Conservation (phyloP, 2,329 filamentous ascomycete genomes). For the Beauveria asiatica region DNA sequence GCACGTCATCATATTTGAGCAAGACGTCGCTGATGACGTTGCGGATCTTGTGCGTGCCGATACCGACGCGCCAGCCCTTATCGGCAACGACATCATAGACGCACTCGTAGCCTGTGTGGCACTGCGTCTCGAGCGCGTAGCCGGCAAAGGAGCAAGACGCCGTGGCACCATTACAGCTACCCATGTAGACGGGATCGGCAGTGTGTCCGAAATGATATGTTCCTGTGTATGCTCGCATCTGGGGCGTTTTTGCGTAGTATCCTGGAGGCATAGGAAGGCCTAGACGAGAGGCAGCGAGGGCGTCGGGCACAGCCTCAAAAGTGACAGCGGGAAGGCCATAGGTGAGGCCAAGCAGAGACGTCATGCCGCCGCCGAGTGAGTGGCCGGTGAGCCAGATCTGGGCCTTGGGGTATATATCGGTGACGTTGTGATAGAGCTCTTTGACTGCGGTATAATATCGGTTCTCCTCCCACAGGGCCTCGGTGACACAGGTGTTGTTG, state of each 20-base stretch:
- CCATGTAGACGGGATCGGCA: slow-evolving; percentile 90
- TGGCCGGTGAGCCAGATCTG: slow-evolving; percentile 88
- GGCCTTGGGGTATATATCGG: slow-evolving; percentile 73
- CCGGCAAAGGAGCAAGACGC: slow-evolving; percentile 85
- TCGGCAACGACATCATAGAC: slow-evolving; percentile 88
- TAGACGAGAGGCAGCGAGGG: slow-evolving; percentile 73
- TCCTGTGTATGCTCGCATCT: slow-evolving; percentile 64
- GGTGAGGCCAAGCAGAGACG: slow-evolving; percentile 80
- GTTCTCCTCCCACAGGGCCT: slow-evolving; percentile 70
- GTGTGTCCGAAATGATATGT: slow-evolving; percentile 91
- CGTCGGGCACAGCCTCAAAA: slow-evolving; percentile 88
- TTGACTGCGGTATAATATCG: slow-evolving; percentile 85
- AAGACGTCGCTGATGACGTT: slow-evolving; percentile 84
- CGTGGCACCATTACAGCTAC: slow-evolving; percentile 82
- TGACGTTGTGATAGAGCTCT: slow-evolving; percentile 88
- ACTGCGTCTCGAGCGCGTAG: slow-evolving; percentile 89
- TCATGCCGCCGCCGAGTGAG: slow-evolving; percentile 83
- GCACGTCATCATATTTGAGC: slow-evolving; percentile 70
- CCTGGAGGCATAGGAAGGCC: slow-evolving; percentile 81
- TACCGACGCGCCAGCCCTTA: slow-evolving; percentile 83
- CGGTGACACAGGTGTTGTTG: slow-evolving; percentile 80
- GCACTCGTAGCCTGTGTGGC: slow-evolving; percentile 81
- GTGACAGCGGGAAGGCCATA: slow-evolving; percentile 88
- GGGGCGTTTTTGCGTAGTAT: slow-evolving; percentile 60
- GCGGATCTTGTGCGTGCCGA: slow-evolving; percentile 85